Evolutionary conservation across 768 basidiomycete genomes (phyloP).

Genomic region (Lactarius sanguifluus): DNA sequence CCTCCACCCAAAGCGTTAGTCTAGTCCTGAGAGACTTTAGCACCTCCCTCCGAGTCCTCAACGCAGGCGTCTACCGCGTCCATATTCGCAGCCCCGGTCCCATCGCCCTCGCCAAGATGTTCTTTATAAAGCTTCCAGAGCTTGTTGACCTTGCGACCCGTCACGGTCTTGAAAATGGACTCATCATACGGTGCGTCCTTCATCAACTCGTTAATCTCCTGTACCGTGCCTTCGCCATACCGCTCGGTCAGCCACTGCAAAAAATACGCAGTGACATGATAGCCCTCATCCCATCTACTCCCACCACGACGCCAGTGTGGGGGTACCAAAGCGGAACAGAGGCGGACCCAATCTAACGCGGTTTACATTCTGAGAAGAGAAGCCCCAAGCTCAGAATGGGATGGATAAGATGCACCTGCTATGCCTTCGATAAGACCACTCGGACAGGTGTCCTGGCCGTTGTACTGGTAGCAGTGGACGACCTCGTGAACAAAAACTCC

Average conservation of each 20-base stretch:
- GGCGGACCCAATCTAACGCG: conserved; percentile 64
- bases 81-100: neutral
- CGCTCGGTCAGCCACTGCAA: conserved; percentile 63
- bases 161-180: conserved; percentile 50
- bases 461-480: conserved; percentile 77
- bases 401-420: conserved; percentile 51
- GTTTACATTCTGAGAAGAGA: conserved; percentile 3
- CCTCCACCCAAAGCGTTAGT: neutral
- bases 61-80: neutral
- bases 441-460: conserved; percentile 59
- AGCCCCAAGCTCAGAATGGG: neutral
- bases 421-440: conserved; percentile 77
- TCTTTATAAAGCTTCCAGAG: conserved; percentile 61
- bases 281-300: conserved; percentile 72
- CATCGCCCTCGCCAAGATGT: conserved; percentile 35
- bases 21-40: neutral
- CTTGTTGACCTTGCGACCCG: conserved; percentile 51
- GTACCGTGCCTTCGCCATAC: conserved; percentile 54
- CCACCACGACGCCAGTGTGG: conserved; percentile 65
- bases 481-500: conserved; percentile 76
- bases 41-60: neutral
- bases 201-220: conserved; percentile 57
- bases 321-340: conserved; percentile 55
- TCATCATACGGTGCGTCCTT: conserved; percentile 50
- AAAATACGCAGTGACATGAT: conserved; percentile 72